Percentiles rank a stretch among this genome's conserved stretches.
Conservation (phyloP, 768 basidiomycete genomes). For the Cystobasidium tubakii region DNA sequence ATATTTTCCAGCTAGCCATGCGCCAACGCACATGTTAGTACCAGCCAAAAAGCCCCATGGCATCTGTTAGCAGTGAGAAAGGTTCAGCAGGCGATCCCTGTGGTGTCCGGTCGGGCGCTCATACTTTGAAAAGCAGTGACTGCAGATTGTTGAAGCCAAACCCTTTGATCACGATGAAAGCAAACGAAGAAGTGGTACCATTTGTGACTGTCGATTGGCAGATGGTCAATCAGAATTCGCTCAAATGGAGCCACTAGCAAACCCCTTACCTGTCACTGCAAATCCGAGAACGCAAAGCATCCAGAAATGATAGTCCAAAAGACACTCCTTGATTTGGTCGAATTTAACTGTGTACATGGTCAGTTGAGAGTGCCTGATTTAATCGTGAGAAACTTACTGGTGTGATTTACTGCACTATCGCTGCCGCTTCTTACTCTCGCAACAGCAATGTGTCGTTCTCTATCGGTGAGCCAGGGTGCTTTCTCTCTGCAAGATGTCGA, state of each 20-base stretch:
- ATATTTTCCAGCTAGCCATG: conserved; percentile 2
- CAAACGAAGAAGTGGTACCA: conserved; percentile 1
- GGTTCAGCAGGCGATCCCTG: neutral
- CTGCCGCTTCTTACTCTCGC: neutral
- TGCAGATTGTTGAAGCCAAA: conserved; percentile 9
- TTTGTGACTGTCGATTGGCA: neutral
- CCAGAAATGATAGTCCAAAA: conserved; percentile 14
- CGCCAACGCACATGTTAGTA: conserved; percentile 12
- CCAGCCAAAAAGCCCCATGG: conserved; percentile 8
- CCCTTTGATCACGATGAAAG: conserved; percentile 9
- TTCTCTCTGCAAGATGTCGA: neutral
- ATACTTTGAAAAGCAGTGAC: conserved; percentile 6
- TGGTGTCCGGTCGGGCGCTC: neutral
- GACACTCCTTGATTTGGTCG: neutral
- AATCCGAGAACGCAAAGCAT: neutral
- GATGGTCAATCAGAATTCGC: too few species aligned
- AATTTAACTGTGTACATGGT: neutral
- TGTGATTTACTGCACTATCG: neutral
- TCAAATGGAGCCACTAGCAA: too few species aligned
- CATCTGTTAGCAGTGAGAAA: neutral
- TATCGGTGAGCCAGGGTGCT: neutral
- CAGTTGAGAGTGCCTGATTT: too few species aligned
- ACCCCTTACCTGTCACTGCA: conserved; percentile 7
- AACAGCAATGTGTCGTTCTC: neutral
- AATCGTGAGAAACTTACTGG: neutral